phyloP scores from a whole-genome alignment of 1,139 yeast species.

The Yamadazyma aaseri region DNA sequence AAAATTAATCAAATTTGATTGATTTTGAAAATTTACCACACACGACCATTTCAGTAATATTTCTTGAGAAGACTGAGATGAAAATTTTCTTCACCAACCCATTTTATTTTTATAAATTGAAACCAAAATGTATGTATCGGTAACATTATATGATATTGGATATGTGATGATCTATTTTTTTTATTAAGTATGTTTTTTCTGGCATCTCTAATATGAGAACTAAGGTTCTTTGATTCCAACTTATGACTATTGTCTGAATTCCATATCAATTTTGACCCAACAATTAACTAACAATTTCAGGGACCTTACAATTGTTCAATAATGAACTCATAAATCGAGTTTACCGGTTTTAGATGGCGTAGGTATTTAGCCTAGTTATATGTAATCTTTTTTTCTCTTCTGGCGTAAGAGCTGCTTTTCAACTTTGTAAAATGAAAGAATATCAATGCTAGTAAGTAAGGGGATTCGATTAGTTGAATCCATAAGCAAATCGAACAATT shows the following conservation, averaged over 20 bases:
- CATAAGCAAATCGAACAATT: too few species aligned
- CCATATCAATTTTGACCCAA: conserved; percentile 1
- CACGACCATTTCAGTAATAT: conserved; percentile 3
- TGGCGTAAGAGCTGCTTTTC: too few species aligned
- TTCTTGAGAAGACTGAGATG: conserved; percentile 4
- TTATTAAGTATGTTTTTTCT: conserved; percentile 60
- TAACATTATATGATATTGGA: conserved; percentile 1
- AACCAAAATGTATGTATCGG: conserved; percentile 2
- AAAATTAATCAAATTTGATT: neutral
- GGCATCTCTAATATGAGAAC: conserved; percentile 75
- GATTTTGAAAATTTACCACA: conserved; percentile 1
- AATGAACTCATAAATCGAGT: too few species aligned
- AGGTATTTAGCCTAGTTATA: too few species aligned
- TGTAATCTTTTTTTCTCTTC: too few species aligned
- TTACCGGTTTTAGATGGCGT: too few species aligned
- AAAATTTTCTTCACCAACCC: conserved; percentile 1
- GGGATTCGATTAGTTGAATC: too few species aligned
- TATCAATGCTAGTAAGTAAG: too few species aligned
- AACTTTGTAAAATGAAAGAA: too few species aligned
- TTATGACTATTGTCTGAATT: conserved; percentile 24
- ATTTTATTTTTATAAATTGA: neutral
- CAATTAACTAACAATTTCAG: too few species aligned
- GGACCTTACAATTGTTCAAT: too few species aligned
- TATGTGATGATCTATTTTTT: conserved; percentile 34
- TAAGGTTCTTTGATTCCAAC: conserved; percentile 61